Conservation (phyloP, 2,329 filamentous ascomycete genomes). For the Alternaria arbusti region DNA sequence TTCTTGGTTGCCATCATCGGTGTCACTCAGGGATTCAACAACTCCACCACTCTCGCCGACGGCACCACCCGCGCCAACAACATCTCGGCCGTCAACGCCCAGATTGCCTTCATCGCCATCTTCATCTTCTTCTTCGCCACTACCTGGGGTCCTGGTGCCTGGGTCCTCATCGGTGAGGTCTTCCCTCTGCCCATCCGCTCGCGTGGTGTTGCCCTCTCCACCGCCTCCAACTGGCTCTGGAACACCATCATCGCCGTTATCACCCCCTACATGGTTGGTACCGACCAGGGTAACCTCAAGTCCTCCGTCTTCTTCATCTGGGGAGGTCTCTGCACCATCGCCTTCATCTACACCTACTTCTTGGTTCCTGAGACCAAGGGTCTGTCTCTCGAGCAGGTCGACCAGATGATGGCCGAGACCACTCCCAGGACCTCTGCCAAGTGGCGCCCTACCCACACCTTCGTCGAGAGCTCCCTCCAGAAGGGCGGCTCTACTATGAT, state of each 20-base stretch:
- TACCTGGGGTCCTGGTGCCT: constrained; percentile 55
- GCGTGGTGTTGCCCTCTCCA: constrained; percentile 81
- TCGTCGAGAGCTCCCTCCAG: not conserved
- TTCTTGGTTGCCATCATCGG: constrained; percentile 81
- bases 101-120: constrained; percentile 88
- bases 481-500: not conserved
- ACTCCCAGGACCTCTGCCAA: constrained; percentile 74
- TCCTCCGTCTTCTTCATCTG: constrained; percentile 61
- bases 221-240: constrained; percentile 82
- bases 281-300: constrained; percentile 66
- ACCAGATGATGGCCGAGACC: constrained; percentile 85
- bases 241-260: constrained; percentile 43
- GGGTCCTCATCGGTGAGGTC: constrained; percentile 79
- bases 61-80: not conserved
- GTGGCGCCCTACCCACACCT: constrained; percentile 57
- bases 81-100: constrained; percentile 52
- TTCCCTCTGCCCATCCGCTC: constrained; percentile 59
- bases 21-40: constrained; percentile 27
- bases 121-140: constrained; percentile 83
- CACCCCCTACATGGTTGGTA: constrained; percentile 75
- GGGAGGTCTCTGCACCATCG: constrained; percentile 54
- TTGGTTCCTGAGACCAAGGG: constrained; percentile 80
- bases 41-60: not conserved
- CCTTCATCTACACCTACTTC: constrained; percentile 71
- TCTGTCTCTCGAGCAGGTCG: constrained; percentile 77